Evolutionary conservation across 2,329 filamentous ascomycete genomes (phyloP), one percentile per base, ranked within the genome.

Genomic region (Periconia sp.): DNA sequence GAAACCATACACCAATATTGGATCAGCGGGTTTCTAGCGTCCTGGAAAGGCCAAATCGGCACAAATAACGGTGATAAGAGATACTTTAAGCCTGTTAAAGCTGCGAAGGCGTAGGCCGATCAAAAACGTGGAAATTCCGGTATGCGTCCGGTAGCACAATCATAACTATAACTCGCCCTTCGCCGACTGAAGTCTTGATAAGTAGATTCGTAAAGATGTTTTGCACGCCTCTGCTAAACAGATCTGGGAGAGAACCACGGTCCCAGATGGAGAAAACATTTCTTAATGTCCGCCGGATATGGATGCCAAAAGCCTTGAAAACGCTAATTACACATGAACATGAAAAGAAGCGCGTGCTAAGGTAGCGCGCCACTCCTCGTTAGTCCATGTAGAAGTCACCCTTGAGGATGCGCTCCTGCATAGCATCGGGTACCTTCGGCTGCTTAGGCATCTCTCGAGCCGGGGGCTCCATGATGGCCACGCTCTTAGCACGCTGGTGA

Each of bases 351-450:
- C 34, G 36, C 31, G 32, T 42, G 34, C 25, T 36, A 22, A 13
- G n/a, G 19, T 28, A 18, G 13, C 42, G 31, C 9, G 29, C 12
- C n/a, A 40, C 33, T 21, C 25, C 40, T 35, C 28, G 26, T 52
- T 78, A 96, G 66, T 96, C 92, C 91, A 97, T 96, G 76, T 94
- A 94, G 63, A 99, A 97, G 65, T 99, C 94, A 32, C 92, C 94
- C 75, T 96, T 94, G 56, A 99, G 80, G 61, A 99, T 97, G 56
- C 95, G 85, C 79, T 99, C 94, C 72, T 96, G 92, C 75, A 96
- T 94, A 51, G 87, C 87, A 74, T 99, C 94, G 21, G 92, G 92
- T 19, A 73, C 70, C 52, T 70, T 73, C 22, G 71, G 63, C 36
- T 72, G 65, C 77, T 92, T 95, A 29, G 76, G 75, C 59, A 78